Evolutionary conservation across 257 asterid genomes (phyloP), one percentile per base, ranked within the genome.

Genomic region (Ajuga chamaepitys): DNA sequence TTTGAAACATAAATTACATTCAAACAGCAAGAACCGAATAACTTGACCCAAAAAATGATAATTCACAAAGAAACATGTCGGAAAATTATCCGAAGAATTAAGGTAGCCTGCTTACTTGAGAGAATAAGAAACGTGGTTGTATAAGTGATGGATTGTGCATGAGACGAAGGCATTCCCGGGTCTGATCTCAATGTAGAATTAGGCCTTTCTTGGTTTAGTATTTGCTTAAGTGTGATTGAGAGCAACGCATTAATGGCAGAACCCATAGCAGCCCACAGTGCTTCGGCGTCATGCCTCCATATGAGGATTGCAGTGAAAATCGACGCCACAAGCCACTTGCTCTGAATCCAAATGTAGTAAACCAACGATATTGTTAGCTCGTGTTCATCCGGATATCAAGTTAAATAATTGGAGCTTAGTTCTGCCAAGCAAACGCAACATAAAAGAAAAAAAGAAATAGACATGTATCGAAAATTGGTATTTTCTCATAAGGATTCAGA

Each of bases 91-190:
- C 5, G 32, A 41, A 62, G 28, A 51, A 50, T 26, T n/a, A n/a
- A n/a, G n/a, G n/a, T 44, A 41, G 24, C 22, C 40, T 58, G 45
- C 71, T 67, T 83, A 92, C 98, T 48, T 26, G 91, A 86, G 18
- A 83, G 22, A 54, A 68, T 63, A 77, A 78, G 54, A 58, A 80
- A 86, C 13, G 73, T 54, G 24, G 81, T 22, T 1, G 79, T 67
- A 57, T 63, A 92, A 68, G 76, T 80, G 68, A 92, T 80, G 68
- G 88, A 69, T 53, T 86, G 97, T 0, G 97, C 92, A 63, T 89
- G 98, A 18, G 95, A 83, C 42, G 98, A 92, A 16, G 98, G 97
- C 98, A 92, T 89, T 57, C 98, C 98, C 0, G 97, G 98, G 68
- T 85, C 97, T 2, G 95, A 75, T 78, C 88, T 82, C 68, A 79